These are phyloP conservation scores for Metarhizium humberi DNA, from an alignment of 2,329 filamentous ascomycete species.

Conservation along the genomic window DNA sequence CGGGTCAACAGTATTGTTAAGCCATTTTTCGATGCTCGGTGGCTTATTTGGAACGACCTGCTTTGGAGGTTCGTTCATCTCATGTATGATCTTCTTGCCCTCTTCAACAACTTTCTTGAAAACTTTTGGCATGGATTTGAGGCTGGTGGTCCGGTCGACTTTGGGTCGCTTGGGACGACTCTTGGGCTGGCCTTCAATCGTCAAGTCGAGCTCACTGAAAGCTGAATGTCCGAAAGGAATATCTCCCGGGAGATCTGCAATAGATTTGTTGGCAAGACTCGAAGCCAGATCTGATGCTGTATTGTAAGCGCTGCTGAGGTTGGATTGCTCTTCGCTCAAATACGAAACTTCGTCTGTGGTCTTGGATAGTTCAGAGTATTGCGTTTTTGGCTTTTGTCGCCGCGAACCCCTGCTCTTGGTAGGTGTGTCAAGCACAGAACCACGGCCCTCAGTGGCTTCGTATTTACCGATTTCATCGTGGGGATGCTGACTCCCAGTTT, in stretches of 20 bases:
- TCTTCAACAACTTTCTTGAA: slow-evolving; percentile 56
- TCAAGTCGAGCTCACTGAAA: slow-evolving; percentile 55
- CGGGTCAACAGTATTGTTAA: slow-evolving; percentile 53
- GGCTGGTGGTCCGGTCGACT: slow-evolving; percentile 44
- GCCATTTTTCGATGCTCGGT: slow-evolving; percentile 56
- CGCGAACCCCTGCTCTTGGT: slow-evolving; percentile 23
- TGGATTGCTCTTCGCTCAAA: slow-evolving; percentile 20
- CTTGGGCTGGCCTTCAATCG: slow-evolving; percentile 36
- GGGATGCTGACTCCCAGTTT: slow-evolving; percentile 1
- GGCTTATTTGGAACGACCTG: slow-evolving; percentile 43
- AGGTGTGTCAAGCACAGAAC: slow-evolving; percentile 29
- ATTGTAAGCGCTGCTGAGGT: slow-evolving; percentile 15
- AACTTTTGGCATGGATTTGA: slow-evolving; percentile 52
- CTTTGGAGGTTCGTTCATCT: slow-evolving; percentile 46
- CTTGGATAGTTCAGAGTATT: slow-evolving; percentile 12
- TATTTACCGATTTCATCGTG: slow-evolving; percentile 15
- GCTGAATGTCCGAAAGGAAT: slow-evolving; percentile 57
- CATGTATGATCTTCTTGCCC: slow-evolving; percentile 56
- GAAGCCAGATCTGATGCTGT: slow-evolving; percentile 24
- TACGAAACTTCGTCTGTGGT: slow-evolving; percentile 19
- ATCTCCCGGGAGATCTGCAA: slow-evolving; percentile 46
- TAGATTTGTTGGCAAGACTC: slow-evolving; percentile 36
- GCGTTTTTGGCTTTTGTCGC: slow-evolving; percentile 18
- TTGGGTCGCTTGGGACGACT: slow-evolving; percentile 33
- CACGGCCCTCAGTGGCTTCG: slow-evolving; percentile 25